Evolutionary conservation across 768 basidiomycete genomes (phyloP).

Genomic region (Leccinum boreale): DNA sequence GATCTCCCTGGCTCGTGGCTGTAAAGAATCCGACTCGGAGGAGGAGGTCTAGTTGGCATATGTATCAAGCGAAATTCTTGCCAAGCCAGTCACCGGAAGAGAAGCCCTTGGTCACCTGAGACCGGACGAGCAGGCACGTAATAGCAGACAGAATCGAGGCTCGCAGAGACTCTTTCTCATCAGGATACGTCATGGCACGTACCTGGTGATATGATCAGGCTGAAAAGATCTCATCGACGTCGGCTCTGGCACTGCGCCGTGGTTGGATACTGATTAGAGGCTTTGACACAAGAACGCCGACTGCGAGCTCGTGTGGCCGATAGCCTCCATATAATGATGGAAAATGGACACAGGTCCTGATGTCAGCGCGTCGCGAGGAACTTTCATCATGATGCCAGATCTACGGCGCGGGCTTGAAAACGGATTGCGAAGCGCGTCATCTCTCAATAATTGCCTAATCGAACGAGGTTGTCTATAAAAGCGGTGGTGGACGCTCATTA

Average conservation of each 20-base stretch:
- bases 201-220: conserved; percentile 1
- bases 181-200: conserved; percentile 8
- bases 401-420: conserved; percentile 16
- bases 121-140: conserved; percentile 10
- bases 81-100: not conserved
- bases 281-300: conserved; percentile 11
- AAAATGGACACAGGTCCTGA: conserved; percentile 11
- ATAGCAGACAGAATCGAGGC: not conserved
- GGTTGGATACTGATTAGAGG: conserved; percentile 2
- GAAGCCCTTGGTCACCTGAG: not conserved
- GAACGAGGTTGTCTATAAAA: conserved; percentile 5
- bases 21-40: not conserved
- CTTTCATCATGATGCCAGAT: conserved; percentile 19
- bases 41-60: not conserved
- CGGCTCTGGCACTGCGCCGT: conserved; percentile 4
- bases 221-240: not conserved
- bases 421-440: conserved; percentile 14
- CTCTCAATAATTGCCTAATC: conserved; percentile 15
- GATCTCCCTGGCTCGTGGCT: not conserved
- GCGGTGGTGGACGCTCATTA: conserved; percentile 6
- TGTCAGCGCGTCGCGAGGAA: conserved; percentile 8
- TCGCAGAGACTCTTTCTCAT: not conserved
- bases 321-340: conserved; percentile 15
- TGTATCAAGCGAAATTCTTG: not conserved
- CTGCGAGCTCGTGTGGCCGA: conserved; percentile 4